phyloP scores from a whole-genome alignment of 495 filamentous ascomycete genomes.

The Penicillium goetzii region DNA sequence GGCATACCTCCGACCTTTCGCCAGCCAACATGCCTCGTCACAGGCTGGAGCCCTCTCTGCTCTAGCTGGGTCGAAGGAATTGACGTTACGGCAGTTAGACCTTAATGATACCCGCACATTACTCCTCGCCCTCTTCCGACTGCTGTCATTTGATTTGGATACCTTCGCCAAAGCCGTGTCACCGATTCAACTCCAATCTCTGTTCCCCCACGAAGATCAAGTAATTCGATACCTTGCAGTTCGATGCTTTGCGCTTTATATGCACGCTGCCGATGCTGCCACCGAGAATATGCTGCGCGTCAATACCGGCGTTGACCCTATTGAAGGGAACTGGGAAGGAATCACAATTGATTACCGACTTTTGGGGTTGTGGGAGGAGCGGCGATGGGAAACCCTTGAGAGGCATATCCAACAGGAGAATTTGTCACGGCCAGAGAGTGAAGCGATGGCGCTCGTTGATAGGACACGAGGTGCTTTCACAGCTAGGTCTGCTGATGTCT shows the following conservation, averaged over 20 bases:
- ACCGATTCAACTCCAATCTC: slow-evolving; percentile 65
- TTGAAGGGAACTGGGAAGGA: slow-evolving; percentile 76
- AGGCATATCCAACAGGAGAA: slow-evolving; percentile 29
- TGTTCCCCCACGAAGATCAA: slow-evolving; percentile 64
- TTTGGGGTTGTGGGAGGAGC: slow-evolving; percentile 78
- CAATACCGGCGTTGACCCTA: slow-evolving; percentile 62
- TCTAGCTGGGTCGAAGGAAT: slow-evolving; percentile 44
- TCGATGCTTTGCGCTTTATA: slow-evolving; percentile 74
- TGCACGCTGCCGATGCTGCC: slow-evolving; percentile 79
- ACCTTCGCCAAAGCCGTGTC: slow-evolving; percentile 64
- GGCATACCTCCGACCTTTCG: slow-evolving; percentile 62
- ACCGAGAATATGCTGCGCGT: slow-evolving; percentile 68
- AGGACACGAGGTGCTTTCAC: slow-evolving; percentile 51
- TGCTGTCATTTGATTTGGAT: slow-evolving; percentile 72
- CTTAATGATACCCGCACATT: slow-evolving; percentile 38
- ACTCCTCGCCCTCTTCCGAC: slow-evolving; percentile 73
- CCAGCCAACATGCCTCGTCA: slow-evolving; percentile 50
- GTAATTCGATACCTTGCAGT: slow-evolving; percentile 79
- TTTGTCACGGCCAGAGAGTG: slow-evolving; percentile 26
- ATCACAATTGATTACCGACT: slow-evolving; percentile 80
- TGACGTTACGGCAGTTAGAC: slow-evolving; percentile 44
- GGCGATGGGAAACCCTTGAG: slow-evolving; percentile 44
- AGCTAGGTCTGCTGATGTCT: slow-evolving; percentile 56
- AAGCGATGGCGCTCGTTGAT: slow-evolving; percentile 37
- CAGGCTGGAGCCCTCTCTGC: slow-evolving; percentile 45